Conservation (phyloP, 2,329 filamentous ascomycete species). For the Aotearoamyces nothofagi region DNA sequence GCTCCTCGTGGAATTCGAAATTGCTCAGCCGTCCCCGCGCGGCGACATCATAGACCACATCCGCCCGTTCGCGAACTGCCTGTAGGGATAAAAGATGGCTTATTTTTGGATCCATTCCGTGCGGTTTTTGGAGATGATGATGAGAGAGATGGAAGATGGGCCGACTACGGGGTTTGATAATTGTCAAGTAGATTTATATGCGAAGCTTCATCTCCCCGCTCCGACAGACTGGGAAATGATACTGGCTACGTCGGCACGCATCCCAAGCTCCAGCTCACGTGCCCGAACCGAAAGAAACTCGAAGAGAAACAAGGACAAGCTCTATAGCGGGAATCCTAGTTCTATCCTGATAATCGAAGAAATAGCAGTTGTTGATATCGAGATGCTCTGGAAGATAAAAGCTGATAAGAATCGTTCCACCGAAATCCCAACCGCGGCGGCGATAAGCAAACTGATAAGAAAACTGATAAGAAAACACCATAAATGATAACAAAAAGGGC, state of each 20-base stretch:
- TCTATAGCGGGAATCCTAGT: no score
- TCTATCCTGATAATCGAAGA: no score
- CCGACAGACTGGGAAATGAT: not conserved
- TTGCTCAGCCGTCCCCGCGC: not conserved
- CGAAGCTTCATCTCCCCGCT: no score
- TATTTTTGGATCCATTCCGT: not conserved
- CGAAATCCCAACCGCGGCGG: no score
- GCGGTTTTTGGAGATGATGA: not conserved
- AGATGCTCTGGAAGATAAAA: no score
- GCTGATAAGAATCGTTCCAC: no score
- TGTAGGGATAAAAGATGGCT: not conserved
- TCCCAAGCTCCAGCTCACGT: not conserved
- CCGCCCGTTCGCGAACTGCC: not conserved
- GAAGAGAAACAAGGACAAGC: no score
- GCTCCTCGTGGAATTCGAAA: not conserved
- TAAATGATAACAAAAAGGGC: no score
- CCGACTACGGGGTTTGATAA: not conserved
- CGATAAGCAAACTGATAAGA: no score
- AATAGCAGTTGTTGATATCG: no score
- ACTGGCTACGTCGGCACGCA: not conserved
- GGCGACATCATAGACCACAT: not conserved
- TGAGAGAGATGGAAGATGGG: not conserved
- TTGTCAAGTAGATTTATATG: conserved; percentile 3
- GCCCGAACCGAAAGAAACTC: not conserved
- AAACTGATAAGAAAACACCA: no score